Conservation (phyloP, 768 basidiomycete species). For the Kwoniella heveanensis region DNA sequence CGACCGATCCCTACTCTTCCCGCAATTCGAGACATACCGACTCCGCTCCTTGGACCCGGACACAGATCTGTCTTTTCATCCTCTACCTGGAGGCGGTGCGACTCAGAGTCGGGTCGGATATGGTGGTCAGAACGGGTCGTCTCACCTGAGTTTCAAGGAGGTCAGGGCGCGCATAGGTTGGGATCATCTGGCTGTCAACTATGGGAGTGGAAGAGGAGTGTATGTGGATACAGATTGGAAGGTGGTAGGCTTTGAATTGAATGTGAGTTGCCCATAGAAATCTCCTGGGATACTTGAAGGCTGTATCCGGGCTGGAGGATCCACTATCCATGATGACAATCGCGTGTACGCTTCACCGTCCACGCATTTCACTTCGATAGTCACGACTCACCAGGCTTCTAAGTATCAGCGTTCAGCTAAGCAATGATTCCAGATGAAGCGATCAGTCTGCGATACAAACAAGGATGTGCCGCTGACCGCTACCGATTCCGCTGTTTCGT, state of each 20-base stretch:
- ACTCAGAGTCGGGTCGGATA: constrained; percentile 42
- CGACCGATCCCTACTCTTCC: constrained; percentile 36
- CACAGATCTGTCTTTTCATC: constrained; percentile 24
- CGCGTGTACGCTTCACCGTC: too few relatives aligned
- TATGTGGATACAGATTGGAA: constrained; percentile 50
- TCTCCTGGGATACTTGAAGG: too few relatives aligned
- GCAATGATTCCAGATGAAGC: too few relatives aligned
- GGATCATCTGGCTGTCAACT: constrained; percentile 41
- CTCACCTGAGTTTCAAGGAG: constrained; percentile 43
- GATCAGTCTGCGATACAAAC: too few relatives aligned
- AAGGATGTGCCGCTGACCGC: too few relatives aligned
- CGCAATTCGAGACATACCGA: constrained; percentile 54
- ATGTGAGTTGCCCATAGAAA: too few relatives aligned
- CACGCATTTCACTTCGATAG: too few relatives aligned
- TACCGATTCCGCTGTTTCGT: too few relatives aligned
- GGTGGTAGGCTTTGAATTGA: constrained; percentile 36
- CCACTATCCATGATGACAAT: too few relatives aligned
- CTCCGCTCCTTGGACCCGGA: constrained; percentile 41
- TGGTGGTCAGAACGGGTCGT: constrained; percentile 12
- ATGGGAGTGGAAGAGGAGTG: constrained; percentile 25
- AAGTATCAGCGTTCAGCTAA: too few relatives aligned
- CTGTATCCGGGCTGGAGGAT: too few relatives aligned
- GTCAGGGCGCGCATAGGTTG: constrained; percentile 43
- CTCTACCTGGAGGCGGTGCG: constrained; percentile 39
- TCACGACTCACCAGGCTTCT: too few relatives aligned